Percentiles rank a stretch among this genome's conserved stretches.
These are phyloP conservation scores for Termitomyces sp. DNA, from an alignment of 768 basidiomycete genomes.

Conservation along the genomic window DNA sequence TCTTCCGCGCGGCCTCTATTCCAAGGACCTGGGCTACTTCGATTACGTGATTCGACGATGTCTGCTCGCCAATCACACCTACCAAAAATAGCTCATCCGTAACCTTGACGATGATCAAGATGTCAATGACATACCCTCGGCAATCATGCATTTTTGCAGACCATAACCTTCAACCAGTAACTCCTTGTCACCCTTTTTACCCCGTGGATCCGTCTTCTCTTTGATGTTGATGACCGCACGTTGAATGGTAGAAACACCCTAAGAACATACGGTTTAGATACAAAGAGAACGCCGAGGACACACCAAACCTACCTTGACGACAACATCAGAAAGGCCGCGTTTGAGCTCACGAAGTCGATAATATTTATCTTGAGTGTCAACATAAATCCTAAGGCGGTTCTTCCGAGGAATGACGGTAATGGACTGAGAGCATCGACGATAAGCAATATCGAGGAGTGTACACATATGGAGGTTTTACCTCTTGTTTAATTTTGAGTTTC, in stretches of 20 bases:
- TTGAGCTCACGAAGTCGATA: conserved; percentile 85
- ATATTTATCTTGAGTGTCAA: conserved; percentile 76
- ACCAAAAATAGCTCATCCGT: not conserved
- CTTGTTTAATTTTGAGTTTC: conserved; percentile 91
- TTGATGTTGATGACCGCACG: conserved; percentile 97
- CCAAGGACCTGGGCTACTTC: conserved; percentile 95
- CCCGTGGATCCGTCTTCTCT: conserved; percentile 75
- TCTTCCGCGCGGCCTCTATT: conserved; percentile 91
- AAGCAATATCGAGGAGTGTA: not conserved
- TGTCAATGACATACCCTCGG: conserved; percentile 62
- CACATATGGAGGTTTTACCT: conserved; percentile 39
- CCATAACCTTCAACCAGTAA: conserved; percentile 97
- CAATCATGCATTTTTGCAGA: conserved; percentile 93
- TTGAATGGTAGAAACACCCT: conserved; percentile 86
- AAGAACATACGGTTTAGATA: conserved; percentile 1
- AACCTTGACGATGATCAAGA: not conserved
- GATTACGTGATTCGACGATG: conserved; percentile 96
- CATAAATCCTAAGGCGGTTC: conserved; percentile 73
- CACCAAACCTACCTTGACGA: conserved; percentile 69
- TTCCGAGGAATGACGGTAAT: conserved; percentile 75
- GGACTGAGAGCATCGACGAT: conserved; percentile 31
- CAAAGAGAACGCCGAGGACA: not conserved
- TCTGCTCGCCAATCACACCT: conserved; percentile 92
- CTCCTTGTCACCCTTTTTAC: conserved; percentile 87
- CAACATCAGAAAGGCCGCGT: conserved; percentile 76